Base-by-base conservation (phyloP, 768 basidiomycete genomes). In the Xerocomellus chrysenteron region DNA sequence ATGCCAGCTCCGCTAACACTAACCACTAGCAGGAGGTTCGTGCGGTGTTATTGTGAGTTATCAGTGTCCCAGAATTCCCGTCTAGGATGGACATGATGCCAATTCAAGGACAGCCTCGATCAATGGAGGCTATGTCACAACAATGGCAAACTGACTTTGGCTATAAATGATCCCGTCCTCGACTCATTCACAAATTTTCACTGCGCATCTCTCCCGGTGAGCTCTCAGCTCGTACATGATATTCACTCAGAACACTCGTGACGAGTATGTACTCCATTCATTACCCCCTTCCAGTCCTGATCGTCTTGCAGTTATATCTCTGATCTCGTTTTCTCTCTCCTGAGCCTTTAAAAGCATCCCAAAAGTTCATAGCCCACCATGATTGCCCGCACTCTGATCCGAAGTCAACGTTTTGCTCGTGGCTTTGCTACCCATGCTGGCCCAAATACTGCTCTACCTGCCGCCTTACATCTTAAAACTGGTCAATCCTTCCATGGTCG, bases 401-500 rank as follows among this genome's bases (percentile, higher is more conserved):
- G 77, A 66, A 63, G 80, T 48, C 74, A 79, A 70, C 75, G 77
- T 54, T 66, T 86, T 43, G 73, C 78, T 57, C 81, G 88, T 58
- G 78, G 83, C 41, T 76, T 92, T 56, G 87, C 90, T 39, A 89
- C 88, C 24, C 85, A 88, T 68, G 78, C 83, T 44, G 76, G 78
- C 33, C 72, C 80, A 19, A 63, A 74, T 32, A 58, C 74, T 40
- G 68, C 78, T 17, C 58, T 83, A 16, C 95, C 96, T 13, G 97
- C 95, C 7, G 80, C 85, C 2, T 80, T 99, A 28, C 95, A 98
- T 75, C 81, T 99, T 48, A 94, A 95, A 75, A 87, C 91, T 16
- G 97, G 97, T 47, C 88, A 99, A 74, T 90, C 90, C 9, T 99
- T 97, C 82, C 68, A 77, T 49, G 97, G 97, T 21, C 83, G 84